These are phyloP conservation scores for Plantago coronopus DNA, from an alignment of 305 asterid species.

Conservation along the genomic window DNA sequence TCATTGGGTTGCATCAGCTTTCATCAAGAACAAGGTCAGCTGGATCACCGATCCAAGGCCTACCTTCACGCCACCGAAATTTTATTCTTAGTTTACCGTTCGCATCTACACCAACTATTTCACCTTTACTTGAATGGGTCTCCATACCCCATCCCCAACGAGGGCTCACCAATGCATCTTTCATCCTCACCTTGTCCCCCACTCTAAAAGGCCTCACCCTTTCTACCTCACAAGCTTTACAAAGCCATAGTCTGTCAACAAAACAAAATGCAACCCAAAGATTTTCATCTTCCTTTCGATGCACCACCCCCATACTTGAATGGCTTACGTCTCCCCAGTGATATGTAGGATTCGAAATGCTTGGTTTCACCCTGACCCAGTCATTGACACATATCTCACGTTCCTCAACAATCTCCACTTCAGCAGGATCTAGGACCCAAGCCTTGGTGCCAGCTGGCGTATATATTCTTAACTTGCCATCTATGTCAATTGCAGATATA, in stretches of 20 bases:
- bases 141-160: constrained; percentile 99
- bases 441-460: constrained; percentile 82
- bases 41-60: constrained; percentile 96
- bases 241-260: constrained; percentile 80
- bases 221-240: constrained; percentile 75
- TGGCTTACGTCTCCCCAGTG: constrained; percentile 84
- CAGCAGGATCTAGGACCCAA: constrained; percentile 90
- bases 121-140: constrained; percentile 87
- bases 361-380: constrained; percentile 76
- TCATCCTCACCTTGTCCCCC: constrained; percentile 82
- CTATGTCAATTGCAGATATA: constrained; percentile 82
- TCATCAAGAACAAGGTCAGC: constrained; percentile 77
- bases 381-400: constrained; percentile 55
- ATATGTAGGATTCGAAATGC: constrained; percentile 60
- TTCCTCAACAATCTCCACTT: constrained; percentile 75
- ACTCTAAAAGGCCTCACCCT: constrained; percentile 54
- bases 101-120: constrained; percentile 89
- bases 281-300: constrained; percentile 78
- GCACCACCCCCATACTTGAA: constrained; percentile 83
- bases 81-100: constrained; percentile 87
- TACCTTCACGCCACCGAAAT: constrained; percentile 91
- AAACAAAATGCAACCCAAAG: constrained; percentile 91
- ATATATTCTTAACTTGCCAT: constrained; percentile 84
- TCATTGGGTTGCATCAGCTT: constrained; percentile 18
- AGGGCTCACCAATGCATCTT: constrained; percentile 71